Evolutionary conservation across 2,329 filamentous ascomycete species (phyloP).

Genomic region (Boeremia exigua): DNA sequence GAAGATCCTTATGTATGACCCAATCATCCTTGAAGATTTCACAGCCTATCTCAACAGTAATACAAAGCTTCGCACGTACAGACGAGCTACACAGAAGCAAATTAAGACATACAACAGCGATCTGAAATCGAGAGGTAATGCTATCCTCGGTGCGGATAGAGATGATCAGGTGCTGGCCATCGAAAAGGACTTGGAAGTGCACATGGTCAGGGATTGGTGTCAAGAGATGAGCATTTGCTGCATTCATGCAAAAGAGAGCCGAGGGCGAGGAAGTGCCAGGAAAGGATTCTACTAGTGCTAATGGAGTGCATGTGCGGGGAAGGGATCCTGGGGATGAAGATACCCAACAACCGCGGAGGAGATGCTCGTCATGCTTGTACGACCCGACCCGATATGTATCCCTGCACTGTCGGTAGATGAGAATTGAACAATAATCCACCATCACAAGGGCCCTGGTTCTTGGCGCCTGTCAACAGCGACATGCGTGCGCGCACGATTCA

Average conservation of each 20-base stretch:
- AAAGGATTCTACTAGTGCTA: slow-evolving; percentile 28
- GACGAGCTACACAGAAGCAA: slow-evolving; percentile 38
- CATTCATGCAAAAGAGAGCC: slow-evolving; percentile 65
- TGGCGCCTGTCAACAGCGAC: background rate
- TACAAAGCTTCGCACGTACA: slow-evolving; percentile 30
- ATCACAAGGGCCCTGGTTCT: background rate
- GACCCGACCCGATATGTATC: background rate
- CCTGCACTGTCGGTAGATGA: background rate
- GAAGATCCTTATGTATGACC: slow-evolving; percentile 92
- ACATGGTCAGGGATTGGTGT: slow-evolving; percentile 86
- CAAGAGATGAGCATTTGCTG: slow-evolving; percentile 87
- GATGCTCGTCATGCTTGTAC: background rate
- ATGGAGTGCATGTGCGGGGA: background rate
- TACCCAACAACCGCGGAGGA: slow-evolving; percentile 1
- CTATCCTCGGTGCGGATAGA: slow-evolving; percentile 16
- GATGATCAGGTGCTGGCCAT: slow-evolving; percentile 31
- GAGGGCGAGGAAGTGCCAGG: slow-evolving; percentile 32
- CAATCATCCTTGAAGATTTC: slow-evolving; percentile 86
- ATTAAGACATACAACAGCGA: slow-evolving; percentile 38
- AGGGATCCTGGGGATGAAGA: background rate
- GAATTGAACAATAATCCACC: background rate
- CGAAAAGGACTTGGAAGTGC: slow-evolving; percentile 40
- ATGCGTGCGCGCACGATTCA: background rate
- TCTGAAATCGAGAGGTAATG: slow-evolving; percentile 21
- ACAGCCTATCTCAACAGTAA: slow-evolving; percentile 75